Conservation (phyloP, 176 grass and related monocot species). For the Melocanna baccifera region DNA sequence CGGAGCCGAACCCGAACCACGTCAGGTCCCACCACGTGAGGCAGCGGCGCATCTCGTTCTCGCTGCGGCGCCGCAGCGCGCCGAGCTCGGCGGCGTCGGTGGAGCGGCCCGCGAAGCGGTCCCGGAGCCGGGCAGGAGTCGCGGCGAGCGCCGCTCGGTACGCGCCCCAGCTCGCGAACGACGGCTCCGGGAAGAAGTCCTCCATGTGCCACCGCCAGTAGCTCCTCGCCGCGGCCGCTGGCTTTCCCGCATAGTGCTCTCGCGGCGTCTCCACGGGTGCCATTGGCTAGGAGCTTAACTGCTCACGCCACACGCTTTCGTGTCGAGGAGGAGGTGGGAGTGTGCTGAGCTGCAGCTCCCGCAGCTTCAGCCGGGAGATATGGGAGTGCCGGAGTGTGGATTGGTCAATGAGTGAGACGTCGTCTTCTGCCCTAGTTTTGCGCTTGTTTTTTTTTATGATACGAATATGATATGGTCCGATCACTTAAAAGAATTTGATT, state of each 20-base stretch:
- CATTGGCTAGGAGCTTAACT: neutral
- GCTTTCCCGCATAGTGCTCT: neutral
- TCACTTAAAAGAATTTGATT: too few species aligned
- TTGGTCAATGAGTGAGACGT: neutral
- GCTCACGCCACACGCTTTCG: neutral
- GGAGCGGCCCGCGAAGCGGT: constrained; percentile 68
- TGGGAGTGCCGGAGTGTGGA: neutral
- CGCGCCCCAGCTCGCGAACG: constrained; percentile 72
- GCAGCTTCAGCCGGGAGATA: constrained; percentile 11
- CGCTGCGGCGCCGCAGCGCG: constrained; percentile 63
- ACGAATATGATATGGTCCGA: too few species aligned
- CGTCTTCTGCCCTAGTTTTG: too few species aligned
- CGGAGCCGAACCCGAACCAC: constrained; percentile 92
- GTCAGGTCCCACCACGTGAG: constrained; percentile 96
- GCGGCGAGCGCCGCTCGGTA: constrained; percentile 50
- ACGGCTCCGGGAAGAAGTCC: constrained; percentile 94
- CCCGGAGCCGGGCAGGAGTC: constrained; percentile 45
- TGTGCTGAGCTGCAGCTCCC: constrained; percentile 15
- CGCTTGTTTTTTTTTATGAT: too few species aligned
- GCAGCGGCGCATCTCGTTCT: constrained; percentile 88
- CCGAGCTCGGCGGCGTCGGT: constrained; percentile 63
- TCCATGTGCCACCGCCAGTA: constrained; percentile 85
- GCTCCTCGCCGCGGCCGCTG: neutral
- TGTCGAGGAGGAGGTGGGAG: neutral
- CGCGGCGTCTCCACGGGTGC: neutral